Percentiles rank a stretch among this genome's conserved stretches.
Evolutionary conservation across 73 alveolate genomes (phyloP).

Genomic region (Blepharisma stoltei): DNA sequence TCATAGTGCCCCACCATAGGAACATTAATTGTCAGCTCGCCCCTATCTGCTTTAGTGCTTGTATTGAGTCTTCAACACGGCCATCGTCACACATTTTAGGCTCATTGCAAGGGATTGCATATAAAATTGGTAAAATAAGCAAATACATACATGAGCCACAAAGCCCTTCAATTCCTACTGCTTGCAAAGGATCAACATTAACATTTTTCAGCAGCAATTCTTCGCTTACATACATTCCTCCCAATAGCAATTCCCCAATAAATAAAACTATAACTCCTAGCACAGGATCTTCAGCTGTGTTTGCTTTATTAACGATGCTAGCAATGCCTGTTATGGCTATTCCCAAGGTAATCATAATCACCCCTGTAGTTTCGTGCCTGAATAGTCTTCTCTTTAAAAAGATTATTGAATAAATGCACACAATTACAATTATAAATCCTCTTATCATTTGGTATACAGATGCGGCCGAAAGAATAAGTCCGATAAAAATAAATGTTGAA

Average conservation of each 20-base stretch:
- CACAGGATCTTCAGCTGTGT: conserved; percentile 40
- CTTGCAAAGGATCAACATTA: conserved; percentile 77
- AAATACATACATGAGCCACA: conserved; percentile 68
- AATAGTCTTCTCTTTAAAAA: conserved; percentile 72
- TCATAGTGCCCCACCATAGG: conserved; percentile 39
- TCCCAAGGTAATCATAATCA: conserved; percentile 62
- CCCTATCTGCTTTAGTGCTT: conserved; percentile 61
- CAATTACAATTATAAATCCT: conserved; percentile 81
- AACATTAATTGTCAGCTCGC: conserved; percentile 43
- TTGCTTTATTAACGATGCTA: conserved; percentile 37
- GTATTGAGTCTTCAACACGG: conserved; percentile 52
- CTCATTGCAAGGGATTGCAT: conserved; percentile 59
- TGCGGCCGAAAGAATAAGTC: conserved; percentile 70
- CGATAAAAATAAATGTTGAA: conserved; percentile 77
- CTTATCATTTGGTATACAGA: conserved; percentile 91
- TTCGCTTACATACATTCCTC: conserved; percentile 71
- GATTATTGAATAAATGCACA: conserved; percentile 61
- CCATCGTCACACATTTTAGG: conserved; percentile 48
- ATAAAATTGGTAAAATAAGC: conserved; percentile 62
- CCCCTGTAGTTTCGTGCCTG: conserved; percentile 66
- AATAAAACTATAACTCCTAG: conserved; percentile 60
- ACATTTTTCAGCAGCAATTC: conserved; percentile 71
- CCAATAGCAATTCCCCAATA: conserved; percentile 32
- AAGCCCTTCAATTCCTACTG: conserved; percentile 93
- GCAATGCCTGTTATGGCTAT: conserved; percentile 70